Conservation (phyloP, 768 basidiomycete genomes). For the Russula earlei region DNA sequence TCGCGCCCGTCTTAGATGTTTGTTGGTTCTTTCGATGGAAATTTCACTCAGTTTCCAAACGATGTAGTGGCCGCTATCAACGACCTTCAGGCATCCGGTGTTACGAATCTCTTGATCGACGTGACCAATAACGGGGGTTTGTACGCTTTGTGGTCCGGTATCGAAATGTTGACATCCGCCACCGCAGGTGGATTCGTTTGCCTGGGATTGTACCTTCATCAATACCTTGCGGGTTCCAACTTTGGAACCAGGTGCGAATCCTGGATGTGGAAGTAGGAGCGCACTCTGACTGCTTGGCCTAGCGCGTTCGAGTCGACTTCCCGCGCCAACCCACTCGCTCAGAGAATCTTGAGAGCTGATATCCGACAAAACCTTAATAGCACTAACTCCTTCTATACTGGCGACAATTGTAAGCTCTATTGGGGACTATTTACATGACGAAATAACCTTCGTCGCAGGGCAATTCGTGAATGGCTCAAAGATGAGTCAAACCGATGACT, state of each 20-base stretch:
- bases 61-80: slow-evolving; percentile 39
- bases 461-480: slow-evolving; percentile 27
- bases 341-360: slow-evolving; percentile 46
- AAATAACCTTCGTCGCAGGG: slow-evolving; percentile 12
- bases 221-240: slow-evolving; percentile 41
- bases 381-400: slow-evolving; percentile 35
- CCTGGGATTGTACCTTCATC: slow-evolving; percentile 51
- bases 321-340: slow-evolving; percentile 48
- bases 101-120: slow-evolving; percentile 46
- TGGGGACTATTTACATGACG: not conserved
- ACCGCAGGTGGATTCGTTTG: slow-evolving; percentile 46
- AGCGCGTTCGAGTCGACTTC: slow-evolving; percentile 50
- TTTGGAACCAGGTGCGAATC: slow-evolving; percentile 42
- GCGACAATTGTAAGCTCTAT: slow-evolving; percentile 40
- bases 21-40: slow-evolving; percentile 46
- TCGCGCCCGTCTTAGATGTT: no score
- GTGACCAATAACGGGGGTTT: slow-evolving; percentile 55
- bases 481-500: slow-evolving; percentile 24
- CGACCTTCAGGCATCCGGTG: slow-evolving; percentile 39
- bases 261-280: not conserved
- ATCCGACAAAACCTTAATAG: slow-evolving; percentile 36
- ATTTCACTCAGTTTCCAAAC: slow-evolving; percentile 42
- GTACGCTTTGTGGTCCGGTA: slow-evolving; percentile 9
- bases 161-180: not conserved
- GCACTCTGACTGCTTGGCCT: not conserved